A percentile compares a stretch with the other conserved stretches of the same genome.
These are phyloP conservation scores for Candida buenavistaensis DNA, from an alignment of 1,139 yeast genomes.

Conservation along the genomic window DNA sequence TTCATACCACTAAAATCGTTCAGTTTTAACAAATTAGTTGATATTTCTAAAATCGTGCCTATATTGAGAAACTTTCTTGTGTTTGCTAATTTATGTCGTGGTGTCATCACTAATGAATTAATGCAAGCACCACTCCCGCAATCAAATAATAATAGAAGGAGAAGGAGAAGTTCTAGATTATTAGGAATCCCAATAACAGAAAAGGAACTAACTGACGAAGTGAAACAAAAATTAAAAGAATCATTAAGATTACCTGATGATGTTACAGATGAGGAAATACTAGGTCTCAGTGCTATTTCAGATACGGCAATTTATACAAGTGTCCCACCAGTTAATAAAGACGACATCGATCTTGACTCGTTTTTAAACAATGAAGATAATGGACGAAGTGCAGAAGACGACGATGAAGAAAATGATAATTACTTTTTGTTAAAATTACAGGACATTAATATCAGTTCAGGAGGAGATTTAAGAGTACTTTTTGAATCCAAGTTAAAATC, in stretches of 20 bases:
- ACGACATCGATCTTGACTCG: conserved; percentile 22
- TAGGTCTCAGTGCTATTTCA: conserved; percentile 34
- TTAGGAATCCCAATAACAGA: conserved; percentile 8
- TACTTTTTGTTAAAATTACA: conserved; percentile 23
- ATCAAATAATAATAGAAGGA: conserved; percentile 1
- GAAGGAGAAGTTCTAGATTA: conserved; percentile 14
- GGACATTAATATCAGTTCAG: conserved; percentile 22
- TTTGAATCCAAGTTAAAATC: conserved; percentile 22
- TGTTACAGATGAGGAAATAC: conserved; percentile 41
- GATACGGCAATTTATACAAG: conserved; percentile 21
- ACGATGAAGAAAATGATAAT: conserved; percentile 9
- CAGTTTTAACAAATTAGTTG: conserved; percentile 22
- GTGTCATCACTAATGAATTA: conserved; percentile 6
- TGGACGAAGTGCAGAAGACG: conserved; percentile 8
- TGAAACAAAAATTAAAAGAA: conserved; percentile 32
- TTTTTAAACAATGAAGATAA: conserved; percentile 21
- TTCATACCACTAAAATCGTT: conserved; percentile 24
- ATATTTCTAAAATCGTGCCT: conserved; percentile 27
- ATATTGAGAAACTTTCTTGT: conserved; percentile 34
- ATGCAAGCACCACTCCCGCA: background rate
- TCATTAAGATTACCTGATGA: conserved; percentile 38
- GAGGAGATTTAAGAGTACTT: conserved; percentile 23
- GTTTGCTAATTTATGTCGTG: conserved; percentile 23
- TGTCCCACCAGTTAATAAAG: conserved; percentile 19
- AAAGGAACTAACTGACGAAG: conserved; percentile 20